Evolutionary conservation across 306 rosid species (phyloP).

Genomic region (Castanopsis chinensis): DNA sequence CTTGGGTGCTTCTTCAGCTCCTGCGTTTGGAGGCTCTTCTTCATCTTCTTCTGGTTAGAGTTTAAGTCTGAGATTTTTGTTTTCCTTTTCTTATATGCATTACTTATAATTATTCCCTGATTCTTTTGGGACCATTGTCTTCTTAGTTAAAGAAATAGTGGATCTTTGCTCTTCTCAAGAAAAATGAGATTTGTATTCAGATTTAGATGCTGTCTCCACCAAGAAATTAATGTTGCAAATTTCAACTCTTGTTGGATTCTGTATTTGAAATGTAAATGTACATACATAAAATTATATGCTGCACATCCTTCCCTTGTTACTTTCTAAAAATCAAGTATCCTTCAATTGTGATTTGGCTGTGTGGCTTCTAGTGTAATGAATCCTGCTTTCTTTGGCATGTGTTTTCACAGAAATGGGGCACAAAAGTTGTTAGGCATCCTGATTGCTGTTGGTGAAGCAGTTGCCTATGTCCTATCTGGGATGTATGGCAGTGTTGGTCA

Average conservation of each 20-base stretch:
- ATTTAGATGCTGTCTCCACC: neutral
- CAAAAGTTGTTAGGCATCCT: constrained; percentile 74
- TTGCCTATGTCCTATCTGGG: constrained; percentile 72
- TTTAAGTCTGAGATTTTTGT: no score
- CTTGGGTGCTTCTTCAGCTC: no score
- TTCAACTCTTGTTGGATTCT: neutral
- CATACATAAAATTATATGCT: neutral
- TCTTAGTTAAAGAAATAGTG: neutral
- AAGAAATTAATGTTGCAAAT: neutral
- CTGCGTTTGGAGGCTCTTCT: no score
- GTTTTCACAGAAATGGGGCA: constrained; percentile 53
- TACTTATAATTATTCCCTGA: neutral
- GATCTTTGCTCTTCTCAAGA: neutral
- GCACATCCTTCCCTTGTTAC: neutral
- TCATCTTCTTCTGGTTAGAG: no score
- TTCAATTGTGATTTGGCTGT: neutral
- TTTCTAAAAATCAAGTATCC: no score
- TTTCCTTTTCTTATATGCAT: no score
- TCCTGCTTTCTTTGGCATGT: neutral
- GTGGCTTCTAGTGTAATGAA: neutral
- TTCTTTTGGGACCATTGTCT: neutral
- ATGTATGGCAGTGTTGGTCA: constrained; percentile 81
- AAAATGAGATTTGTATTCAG: neutral
- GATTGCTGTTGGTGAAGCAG: constrained; percentile 76
- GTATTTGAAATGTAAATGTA: neutral